Evolutionary conservation across 2,329 filamentous ascomycete species (phyloP), one percentile per base, ranked within the genome.

Genomic region (Chaetomium sp.): DNA sequence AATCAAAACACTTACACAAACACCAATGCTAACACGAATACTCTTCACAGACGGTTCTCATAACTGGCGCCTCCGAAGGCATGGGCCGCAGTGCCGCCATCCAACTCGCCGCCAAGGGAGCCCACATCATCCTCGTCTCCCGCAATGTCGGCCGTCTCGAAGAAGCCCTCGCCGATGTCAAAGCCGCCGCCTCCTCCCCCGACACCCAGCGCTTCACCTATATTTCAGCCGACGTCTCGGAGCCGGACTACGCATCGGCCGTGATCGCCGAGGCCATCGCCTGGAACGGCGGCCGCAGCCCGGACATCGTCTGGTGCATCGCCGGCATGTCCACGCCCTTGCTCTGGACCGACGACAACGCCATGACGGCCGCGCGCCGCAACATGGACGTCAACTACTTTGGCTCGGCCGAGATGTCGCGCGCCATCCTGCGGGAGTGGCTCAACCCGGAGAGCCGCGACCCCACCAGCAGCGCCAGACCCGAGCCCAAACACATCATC

Each of bases 341-440:
- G 42, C 88, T 96, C 67, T 96, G 94, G 79, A 77, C 91, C 69
- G 91, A 97, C 27, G 90, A 96, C 67, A 87, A 87, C 47, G 83
- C 90, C 9, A 80, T 91, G 60, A 79, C 87, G 8, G 85, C 84
- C 12, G 80, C 93, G 69, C 85, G 89, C 50, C 81, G 83, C 69
- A 92, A 96, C 76, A 97, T 97, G 92, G 92, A 97, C 74, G 85
- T 94, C 70, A 94, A 97, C 78, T 98, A 92, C 80, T 97, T 89
- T 84, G 91, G 92, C 57, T 87, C 88, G 33, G 89, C 90, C 49
- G 95, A 96, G 75, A 91, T 96, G 78, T 90, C 92, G 45, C 92
- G 96, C 74, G 88, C 91, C 23, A 87, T 90, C 21, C 79, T 97
- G 67, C 85, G 84, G 59, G 83, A 85, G 66, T 97, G 94, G 94